Evolutionary conservation across 805 yeast species (phyloP), one percentile per base, ranked within the genome.

Genomic region (Saccharomycopsis sp.): DNA sequence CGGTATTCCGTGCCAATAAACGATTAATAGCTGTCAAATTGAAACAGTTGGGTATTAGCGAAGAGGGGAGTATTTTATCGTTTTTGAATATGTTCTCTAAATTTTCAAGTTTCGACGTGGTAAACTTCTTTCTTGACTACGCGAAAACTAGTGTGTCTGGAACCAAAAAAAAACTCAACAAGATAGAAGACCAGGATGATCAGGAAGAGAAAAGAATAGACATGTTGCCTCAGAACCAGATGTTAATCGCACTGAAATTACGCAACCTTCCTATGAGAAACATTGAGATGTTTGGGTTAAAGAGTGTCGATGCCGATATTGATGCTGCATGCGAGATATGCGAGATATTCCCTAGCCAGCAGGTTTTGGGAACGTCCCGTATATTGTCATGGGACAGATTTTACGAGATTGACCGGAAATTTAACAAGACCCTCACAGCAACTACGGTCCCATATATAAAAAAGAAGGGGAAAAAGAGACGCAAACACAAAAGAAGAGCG

Each of bases 341-440:
- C 38, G 53, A 44, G 24, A 3, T 49, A n/a, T 8, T 8, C 41
- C 19, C 49, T 44, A 20, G 34, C 5, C 56, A 53, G 17, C 25
- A 57, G 3, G 17, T 24, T 23, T 58, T 62, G 55, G 54, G 74
- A 67, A 57, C 65, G 67, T 81, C 86, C 0, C 67, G 68, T 1
- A 69, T 75, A 50, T 72, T 80, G 55, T 61, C 64, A 2, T 72
- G 74, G 70, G 66, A 69, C 49, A 66, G 70, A n/a, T 66, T 82
- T 1, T 84, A 82, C 64, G 70, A 72, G 49, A 66, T 78, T 2
- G 85, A 83, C 61, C 59, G 73, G 50, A 64, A 68, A 15, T 80
- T 73, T 66, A 64, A 64, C 17, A 64, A 70, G 3, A 73, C 81
- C 0, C 66, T 84, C 22, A 63, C 73, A 17, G 5, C 49, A 19